Conservation (phyloP, 2,329 filamentous ascomycete species). For the Lecanicillium sp. region DNA sequence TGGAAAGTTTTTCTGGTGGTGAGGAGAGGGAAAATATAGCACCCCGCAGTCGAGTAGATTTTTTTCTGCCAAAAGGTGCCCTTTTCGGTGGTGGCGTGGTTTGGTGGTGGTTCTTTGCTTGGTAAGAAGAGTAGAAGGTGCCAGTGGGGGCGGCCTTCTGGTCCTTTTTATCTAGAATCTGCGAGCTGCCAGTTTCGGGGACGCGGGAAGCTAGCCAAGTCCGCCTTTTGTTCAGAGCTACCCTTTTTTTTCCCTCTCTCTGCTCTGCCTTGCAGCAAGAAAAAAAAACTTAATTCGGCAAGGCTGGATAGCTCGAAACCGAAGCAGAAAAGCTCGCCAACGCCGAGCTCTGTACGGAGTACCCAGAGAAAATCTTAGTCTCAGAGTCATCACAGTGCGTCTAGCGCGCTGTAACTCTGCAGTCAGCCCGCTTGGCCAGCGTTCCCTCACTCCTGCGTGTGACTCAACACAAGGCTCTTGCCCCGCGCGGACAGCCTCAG, state of each 20-base stretch:
- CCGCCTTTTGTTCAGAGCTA: too few relatives aligned
- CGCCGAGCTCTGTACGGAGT: too few relatives aligned
- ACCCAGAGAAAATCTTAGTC: background rate
- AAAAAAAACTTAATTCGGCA: background rate
- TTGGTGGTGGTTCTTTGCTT: slow-evolving; percentile 7
- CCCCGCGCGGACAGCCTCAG: slow-evolving; percentile 6
- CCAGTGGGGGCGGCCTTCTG: background rate
- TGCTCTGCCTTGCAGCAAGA: background rate
- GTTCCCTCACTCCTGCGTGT: background rate
- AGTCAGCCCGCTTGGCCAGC: background rate
- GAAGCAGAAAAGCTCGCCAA: too few relatives aligned
- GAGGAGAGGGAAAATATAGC: slow-evolving; percentile 4
- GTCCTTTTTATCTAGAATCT: slow-evolving; percentile 1
- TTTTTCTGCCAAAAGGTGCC: slow-evolving; percentile 11
- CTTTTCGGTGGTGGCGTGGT: background rate
- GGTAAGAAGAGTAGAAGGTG: background rate
- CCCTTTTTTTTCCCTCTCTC: background rate
- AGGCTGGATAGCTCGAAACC: too few relatives aligned
- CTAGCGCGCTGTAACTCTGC: background rate
- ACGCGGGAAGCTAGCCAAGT: background rate
- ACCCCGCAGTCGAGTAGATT: slow-evolving; percentile 8
- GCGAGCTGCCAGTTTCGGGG: background rate
- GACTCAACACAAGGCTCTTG: slow-evolving; percentile 10
- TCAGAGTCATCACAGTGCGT: slow-evolving; percentile 6
- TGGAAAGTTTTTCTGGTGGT: slow-evolving; percentile 4